Evolutionary conservation across 768 basidiomycete species (phyloP).

Genomic region (Suillus decipiens): DNA sequence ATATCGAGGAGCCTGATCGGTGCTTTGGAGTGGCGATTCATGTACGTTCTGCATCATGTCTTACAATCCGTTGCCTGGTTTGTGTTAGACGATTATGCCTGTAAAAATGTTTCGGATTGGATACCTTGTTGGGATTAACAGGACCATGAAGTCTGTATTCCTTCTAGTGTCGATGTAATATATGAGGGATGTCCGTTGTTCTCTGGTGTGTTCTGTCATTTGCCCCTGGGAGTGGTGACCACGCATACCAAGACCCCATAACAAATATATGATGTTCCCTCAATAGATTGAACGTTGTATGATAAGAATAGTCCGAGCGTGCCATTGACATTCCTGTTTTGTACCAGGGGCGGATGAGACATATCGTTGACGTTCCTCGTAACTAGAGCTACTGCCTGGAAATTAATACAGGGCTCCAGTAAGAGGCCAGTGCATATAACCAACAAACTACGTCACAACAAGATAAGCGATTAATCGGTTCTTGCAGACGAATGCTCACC

Average conservation of each 20-base stretch:
- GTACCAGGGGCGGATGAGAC: background rate
- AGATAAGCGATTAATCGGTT: background rate
- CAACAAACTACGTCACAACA: background rate
- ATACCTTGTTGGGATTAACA: background rate
- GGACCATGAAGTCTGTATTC: background rate
- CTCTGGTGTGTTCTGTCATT: background rate
- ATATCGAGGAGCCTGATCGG: too few relatives aligned
- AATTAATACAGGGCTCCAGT: background rate
- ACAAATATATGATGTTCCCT: background rate
- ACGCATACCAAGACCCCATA: background rate
- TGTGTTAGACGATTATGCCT: background rate
- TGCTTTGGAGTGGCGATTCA: background rate
- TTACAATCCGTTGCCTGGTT: background rate
- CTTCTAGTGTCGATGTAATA: background rate
- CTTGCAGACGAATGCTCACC: background rate
- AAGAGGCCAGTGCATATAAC: background rate
- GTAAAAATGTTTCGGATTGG: background rate
- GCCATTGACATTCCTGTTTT: constrained; percentile 11
- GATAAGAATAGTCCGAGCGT: background rate
- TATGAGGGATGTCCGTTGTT: background rate
- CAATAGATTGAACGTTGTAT: background rate
- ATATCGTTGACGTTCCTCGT: background rate
- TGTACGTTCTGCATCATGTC: background rate
- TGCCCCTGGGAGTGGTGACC: background rate
- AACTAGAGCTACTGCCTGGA: background rate